Conservation (phyloP, 768 basidiomycete genomes). For the Auriscalpium microsporum region DNA sequence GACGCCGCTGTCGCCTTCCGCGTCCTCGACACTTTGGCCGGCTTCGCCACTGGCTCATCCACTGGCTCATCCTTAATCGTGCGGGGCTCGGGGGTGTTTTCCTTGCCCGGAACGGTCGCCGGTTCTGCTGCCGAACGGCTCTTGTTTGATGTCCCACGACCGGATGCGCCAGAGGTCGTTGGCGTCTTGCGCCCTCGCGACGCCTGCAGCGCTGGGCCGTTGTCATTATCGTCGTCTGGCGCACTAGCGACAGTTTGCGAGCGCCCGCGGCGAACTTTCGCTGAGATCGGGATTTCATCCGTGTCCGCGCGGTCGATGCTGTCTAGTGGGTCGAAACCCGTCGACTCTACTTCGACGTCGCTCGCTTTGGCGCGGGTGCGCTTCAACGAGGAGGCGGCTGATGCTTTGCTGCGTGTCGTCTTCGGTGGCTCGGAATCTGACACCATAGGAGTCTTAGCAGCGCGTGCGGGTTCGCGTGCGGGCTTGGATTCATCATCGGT, state of each 20-base stretch:
- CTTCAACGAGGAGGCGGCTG: slow-evolving; percentile 9
- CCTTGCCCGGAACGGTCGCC: slow-evolving; percentile 19
- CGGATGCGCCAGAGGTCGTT: slow-evolving; percentile 5
- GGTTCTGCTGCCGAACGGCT: slow-evolving; percentile 3
- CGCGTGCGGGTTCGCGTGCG: background rate
- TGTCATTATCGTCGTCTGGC: slow-evolving; percentile 2
- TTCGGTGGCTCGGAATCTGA: slow-evolving; percentile 7
- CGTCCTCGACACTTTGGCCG: background rate
- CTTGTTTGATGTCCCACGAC: slow-evolving; percentile 4
- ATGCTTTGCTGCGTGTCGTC: slow-evolving; percentile 8
- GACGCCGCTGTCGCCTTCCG: slow-evolving; percentile 4
- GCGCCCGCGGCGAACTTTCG: slow-evolving; percentile 6
- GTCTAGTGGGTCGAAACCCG: background rate
- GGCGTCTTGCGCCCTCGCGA: slow-evolving; percentile 17
- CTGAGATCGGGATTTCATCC: slow-evolving; percentile 2
- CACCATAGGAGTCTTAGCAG: slow-evolving; percentile 1
- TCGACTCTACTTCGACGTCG: slow-evolving; percentile 13
- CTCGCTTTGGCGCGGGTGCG: slow-evolving; percentile 16
- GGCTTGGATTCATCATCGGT: slow-evolving; percentile 6
- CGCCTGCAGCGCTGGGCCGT: slow-evolving; percentile 1
- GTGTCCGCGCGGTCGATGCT: slow-evolving; percentile 5
- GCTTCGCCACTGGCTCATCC: slow-evolving; percentile 5
- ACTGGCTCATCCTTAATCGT: slow-evolving; percentile 9
- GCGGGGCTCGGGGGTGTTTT: slow-evolving; percentile 25
- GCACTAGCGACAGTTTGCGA: background rate